Conservation (phyloP, 371 early-diverging fungal genomes). For the Parasitella parasitica region DNA sequence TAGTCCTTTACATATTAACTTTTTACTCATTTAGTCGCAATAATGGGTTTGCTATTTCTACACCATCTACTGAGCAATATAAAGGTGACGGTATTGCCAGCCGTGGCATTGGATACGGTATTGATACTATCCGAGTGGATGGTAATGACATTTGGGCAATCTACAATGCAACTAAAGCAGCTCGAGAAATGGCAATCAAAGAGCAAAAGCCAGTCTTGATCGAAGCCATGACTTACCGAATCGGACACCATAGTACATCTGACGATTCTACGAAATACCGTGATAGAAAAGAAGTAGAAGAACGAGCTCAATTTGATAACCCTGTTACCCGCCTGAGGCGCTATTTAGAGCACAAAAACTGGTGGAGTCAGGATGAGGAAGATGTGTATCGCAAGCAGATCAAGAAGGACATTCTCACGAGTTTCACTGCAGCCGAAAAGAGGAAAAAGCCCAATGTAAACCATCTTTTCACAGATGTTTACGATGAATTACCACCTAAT, state of each 20-base stretch:
- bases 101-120: constrained; percentile 96
- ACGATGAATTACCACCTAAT: constrained; percentile 79
- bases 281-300: constrained; percentile 83
- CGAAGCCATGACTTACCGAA: constrained; percentile 97
- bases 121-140: constrained; percentile 95
- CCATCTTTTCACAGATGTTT: constrained; percentile 93
- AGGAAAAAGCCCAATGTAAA: constrained; percentile 82
- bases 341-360: constrained; percentile 80
- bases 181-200: constrained; percentile 78
- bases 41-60: constrained; percentile 98
- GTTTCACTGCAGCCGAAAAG: constrained; percentile 86
- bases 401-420: constrained; percentile 70
- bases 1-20: neutral
- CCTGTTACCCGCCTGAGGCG: constrained; percentile 90
- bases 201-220: constrained; percentile 89
- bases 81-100: constrained; percentile 95
- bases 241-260: constrained; percentile 96
- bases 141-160: constrained; percentile 98
- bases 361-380: constrained; percentile 88
- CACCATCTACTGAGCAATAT: constrained; percentile 94
- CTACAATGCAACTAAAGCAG: constrained; percentile 87
- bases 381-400: constrained; percentile 56
- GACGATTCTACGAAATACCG: constrained; percentile 96
- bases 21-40: constrained; percentile 69
- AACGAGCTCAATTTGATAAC: constrained; percentile 76